Evolutionary conservation across 805 yeast species (phyloP), one percentile per base, ranked within the genome.

Genomic region (Yarrowia divulgata): DNA sequence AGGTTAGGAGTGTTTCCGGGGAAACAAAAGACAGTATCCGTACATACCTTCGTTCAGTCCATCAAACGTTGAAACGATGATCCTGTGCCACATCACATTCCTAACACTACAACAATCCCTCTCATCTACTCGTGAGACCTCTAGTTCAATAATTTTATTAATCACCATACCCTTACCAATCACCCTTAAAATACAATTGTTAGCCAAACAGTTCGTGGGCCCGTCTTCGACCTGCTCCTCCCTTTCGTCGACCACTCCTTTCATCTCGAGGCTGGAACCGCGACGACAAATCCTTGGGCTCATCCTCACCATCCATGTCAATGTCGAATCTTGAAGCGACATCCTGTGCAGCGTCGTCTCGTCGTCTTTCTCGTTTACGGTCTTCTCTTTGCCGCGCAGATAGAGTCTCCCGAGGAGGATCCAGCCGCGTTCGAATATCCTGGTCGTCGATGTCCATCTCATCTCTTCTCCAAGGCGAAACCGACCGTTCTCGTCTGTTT

Each of bases 401-500:
- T 3, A 45, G 45, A 13, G 13, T 37, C 13, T 54, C 60, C 19
- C 62, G 35, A 34, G 66, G 66, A 9, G 32, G 32, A 32, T 45
- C 66, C 39, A 58, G 40, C 35, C 66, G 50, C 1, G 66, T 32
- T 8, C 50, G 49, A 13, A 45, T 42, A 34, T 58, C 66, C 45
- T 35, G 32, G 18, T 34, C 50, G 34, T 58, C 66, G 8, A 58
- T 9, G 2, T 58, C 66, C 66, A 58, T 58, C 6, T 8, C 8
- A 42, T 58, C 66, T n/a, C 39, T 18, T 29, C 46, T 19, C 58
- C 60, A 62, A 66, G 63, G 69, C 8, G 71, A 71, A 16, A 69
- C 39, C 19, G 71, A 63, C 39, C 70, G 67, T 23, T n/a, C 50
- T 45, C 68, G 70, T 29, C 39, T 43, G 67, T 40, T 49, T 57